These are phyloP conservation scores for Starmera caribaea DNA, from an alignment of 805 yeast species.

Conservation along the genomic window DNA sequence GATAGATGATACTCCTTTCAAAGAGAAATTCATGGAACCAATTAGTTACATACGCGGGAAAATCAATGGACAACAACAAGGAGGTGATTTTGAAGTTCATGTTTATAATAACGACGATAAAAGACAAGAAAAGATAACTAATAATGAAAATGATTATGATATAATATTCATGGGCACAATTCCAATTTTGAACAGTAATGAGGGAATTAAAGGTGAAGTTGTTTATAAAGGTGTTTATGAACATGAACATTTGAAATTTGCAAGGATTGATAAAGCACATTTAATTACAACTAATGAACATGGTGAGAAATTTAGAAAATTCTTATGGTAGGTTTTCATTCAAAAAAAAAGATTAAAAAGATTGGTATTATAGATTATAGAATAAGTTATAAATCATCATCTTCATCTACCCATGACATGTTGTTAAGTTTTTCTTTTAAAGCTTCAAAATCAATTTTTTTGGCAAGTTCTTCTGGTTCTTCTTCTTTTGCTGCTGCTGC, in stretches of 20 bases:
- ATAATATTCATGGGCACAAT: conserved; percentile 1
- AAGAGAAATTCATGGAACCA: conserved; percentile 4
- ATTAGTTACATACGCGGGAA: conserved; percentile 14
- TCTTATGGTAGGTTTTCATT: conserved; percentile 15
- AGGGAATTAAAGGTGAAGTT: conserved; percentile 12
- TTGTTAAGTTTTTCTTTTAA: background rate
- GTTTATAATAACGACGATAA: background rate
- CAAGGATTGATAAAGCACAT: conserved; percentile 11
- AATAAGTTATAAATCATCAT: conserved; percentile 7
- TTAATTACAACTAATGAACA: conserved; percentile 6
- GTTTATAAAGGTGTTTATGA: conserved; percentile 17
- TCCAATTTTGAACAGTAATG: conserved; percentile 1
- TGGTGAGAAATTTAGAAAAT: conserved; percentile 10
- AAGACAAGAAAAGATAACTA: background rate
- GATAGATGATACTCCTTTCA: conserved; percentile 3
- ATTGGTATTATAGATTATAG: too few species aligned
- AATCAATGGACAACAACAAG: conserved; percentile 1
- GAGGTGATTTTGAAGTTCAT: background rate
- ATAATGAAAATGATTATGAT: background rate
- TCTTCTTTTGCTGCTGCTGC: background rate
- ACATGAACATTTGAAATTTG: conserved; percentile 17
- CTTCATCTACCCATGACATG: conserved; percentile 1
- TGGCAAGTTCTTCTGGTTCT: background rate
- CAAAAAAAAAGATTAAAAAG: background rate
- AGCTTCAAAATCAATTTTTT: background rate